phyloP scores from a whole-genome alignment of 306 rosid species.

The Prunus kanzakura region DNA sequence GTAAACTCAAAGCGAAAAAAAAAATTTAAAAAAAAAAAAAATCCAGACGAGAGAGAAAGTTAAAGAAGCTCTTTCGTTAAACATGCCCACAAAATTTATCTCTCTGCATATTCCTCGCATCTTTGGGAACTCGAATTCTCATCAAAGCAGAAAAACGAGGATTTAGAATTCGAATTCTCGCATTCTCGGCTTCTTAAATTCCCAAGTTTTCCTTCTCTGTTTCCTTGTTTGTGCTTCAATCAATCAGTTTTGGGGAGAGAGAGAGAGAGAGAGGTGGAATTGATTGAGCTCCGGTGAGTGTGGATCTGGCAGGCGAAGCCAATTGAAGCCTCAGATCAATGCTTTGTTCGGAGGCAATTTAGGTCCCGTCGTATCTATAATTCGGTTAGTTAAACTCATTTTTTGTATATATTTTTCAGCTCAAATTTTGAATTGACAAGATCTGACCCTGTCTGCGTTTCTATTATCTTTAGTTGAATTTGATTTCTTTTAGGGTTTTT shows the following conservation, averaged over 20 bases:
- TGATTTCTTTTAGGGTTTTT: background rate
- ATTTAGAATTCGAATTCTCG: conserved; percentile 10
- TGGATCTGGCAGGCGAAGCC: conserved; percentile 42
- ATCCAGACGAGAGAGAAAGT: background rate
- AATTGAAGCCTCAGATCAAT: conserved; percentile 28
- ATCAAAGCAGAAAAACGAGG: background rate
- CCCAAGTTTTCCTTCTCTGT: background rate
- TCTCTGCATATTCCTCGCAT: conserved; percentile 52
- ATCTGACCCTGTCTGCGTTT: conserved; percentile 39
- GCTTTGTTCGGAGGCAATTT: conserved; percentile 33
- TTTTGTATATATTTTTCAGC: conserved; percentile 4
- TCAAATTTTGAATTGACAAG: conserved; percentile 25
- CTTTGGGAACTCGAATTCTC: conserved; percentile 26
- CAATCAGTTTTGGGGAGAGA: background rate
- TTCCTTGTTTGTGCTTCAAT: too few relatives aligned
- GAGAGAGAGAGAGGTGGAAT: background rate
- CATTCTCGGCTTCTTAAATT: background rate
- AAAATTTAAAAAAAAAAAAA: background rate
- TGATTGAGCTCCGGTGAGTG: conserved; percentile 19
- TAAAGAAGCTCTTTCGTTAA: conserved; percentile 3
- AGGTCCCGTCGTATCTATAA: conserved; percentile 28
- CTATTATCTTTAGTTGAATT: conserved; percentile 1
- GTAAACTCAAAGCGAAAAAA: conserved; percentile 44
- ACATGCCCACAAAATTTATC: conserved; percentile 18
- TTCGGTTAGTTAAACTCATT: conserved; percentile 7